Evolutionary conservation across 257 asterid species (phyloP), one percentile per base, ranked within the genome.

Genomic region (Solanum microdontum): DNA sequence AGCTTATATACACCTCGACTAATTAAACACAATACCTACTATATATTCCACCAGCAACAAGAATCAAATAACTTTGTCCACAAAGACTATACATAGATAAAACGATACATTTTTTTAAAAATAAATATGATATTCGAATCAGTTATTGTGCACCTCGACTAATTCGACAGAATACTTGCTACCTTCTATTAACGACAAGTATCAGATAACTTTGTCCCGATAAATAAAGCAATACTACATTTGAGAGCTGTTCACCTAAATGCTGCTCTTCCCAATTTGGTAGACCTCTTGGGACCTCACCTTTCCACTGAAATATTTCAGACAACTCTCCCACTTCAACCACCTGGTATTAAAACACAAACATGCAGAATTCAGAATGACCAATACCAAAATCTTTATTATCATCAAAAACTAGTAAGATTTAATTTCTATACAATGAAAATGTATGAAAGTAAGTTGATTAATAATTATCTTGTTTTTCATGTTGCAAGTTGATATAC

Each of bases 281-380:
- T 15, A 94, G 86, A 13, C 95, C 97, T 72, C 88, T 92, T 21
- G 91, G 88, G n/a, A 93, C 97, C 91, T 94, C 97, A 33, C 94
- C 95, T 89, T 92, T 93, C 97, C 95, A 94, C 84, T 94, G 95
- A 86, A 93, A 94, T 76, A 94, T 90, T 75, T 94, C 97, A 13
- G 95, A 94, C 69, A 94, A 39, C 23, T 94, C 97, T 32, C 97
- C 97, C 10, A 93, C 94, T 91, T 93, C 95, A 13, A 94, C 97
- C 21, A 94, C 93, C 97, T 94, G 89, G 76, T 43, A 43, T 14
- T 43, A 12, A 79, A n/a, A 32, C 10, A 28, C 14, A 64, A n/a
- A n/a, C 64, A 55, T 19, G 28, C 28, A 69, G n/a, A 30, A 69
- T 28, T 33, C 80, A 72, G 80, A 17, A 72, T 6, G 66, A 89